A percentile compares a stretch with the other conserved stretches of the same genome.
phyloP scores from a whole-genome alignment of 2,329 filamentous ascomycete species.

The Venturia asperata region DNA sequence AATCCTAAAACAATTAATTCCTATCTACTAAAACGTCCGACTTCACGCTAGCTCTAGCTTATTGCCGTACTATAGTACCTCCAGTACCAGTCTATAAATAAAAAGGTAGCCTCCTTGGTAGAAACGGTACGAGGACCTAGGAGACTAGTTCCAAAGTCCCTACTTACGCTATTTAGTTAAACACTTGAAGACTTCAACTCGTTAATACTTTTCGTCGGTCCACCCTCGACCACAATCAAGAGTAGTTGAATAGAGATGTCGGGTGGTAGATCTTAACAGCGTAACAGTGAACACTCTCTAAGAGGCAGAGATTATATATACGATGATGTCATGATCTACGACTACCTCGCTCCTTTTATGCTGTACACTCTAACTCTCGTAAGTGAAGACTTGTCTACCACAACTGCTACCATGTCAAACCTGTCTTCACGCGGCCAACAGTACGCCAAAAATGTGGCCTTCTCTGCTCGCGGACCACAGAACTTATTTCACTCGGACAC shows the following conservation, averaged over 20 bases:
- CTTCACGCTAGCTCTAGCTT: constrained; percentile 3
- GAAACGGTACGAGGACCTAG: constrained; percentile 15
- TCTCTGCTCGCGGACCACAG: not conserved
- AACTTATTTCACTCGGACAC: not conserved
- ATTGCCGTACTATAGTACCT: constrained; percentile 6
- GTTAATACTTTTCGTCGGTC: too few species aligned
- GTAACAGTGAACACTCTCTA: too few species aligned
- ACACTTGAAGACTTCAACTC: not conserved
- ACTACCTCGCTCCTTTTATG: not conserved
- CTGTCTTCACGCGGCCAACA: not conserved
- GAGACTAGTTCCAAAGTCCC: constrained; percentile 1
- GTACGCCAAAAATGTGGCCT: not conserved
- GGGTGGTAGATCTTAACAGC: too few species aligned
- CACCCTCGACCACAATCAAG: too few species aligned
- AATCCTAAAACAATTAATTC: not conserved
- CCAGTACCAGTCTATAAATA: constrained; percentile 6
- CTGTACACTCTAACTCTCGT: not conserved
- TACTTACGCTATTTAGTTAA: constrained; percentile 10
- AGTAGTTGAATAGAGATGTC: too few species aligned
- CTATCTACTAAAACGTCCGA: not conserved
- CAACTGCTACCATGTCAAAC: not conserved
- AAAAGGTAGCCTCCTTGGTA: not conserved
- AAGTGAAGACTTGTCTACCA: not conserved
- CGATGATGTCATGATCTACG: not conserved
- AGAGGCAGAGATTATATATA: not conserved